Evolutionary conservation across 805 yeast genomes (phyloP).

Genomic region (Sungouiella blattae): DNA sequence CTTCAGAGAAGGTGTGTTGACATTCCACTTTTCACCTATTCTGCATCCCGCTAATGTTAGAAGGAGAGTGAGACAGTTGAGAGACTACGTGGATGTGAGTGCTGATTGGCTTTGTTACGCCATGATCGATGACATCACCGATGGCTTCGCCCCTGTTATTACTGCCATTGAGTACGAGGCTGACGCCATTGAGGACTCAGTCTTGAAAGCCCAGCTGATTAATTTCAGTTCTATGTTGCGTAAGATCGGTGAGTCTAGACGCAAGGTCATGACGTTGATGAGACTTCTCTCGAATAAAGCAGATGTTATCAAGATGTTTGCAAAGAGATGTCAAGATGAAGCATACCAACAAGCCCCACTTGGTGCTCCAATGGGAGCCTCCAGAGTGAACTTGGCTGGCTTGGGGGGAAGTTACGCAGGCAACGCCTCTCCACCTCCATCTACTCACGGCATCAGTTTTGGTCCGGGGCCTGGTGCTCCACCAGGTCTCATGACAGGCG

Average conservation of each 20-base stretch:
- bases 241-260: slow-evolving; percentile 83
- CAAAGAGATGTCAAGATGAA: slow-evolving; percentile 88
- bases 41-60: slow-evolving; percentile 67
- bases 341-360: slow-evolving; percentile 18
- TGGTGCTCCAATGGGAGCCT: slow-evolving; percentile 11
- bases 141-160: slow-evolving; percentile 79
- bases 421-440: slow-evolving; percentile 8
- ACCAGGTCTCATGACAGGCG: slow-evolving; percentile 13
- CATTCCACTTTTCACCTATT: slow-evolving; percentile 59
- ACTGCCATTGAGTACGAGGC: slow-evolving; percentile 77
- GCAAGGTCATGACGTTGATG: slow-evolving; percentile 90
- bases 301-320: slow-evolving; percentile 93
- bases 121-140: slow-evolving; percentile 77
- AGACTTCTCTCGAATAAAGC: slow-evolving; percentile 89
- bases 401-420: not conserved
- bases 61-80: slow-evolving; percentile 74
- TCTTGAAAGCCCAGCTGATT: slow-evolving; percentile 69
- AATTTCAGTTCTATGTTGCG: slow-evolving; percentile 76
- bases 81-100: slow-evolving; percentile 73
- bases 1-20: slow-evolving; percentile 54
- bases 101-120: slow-evolving; percentile 86
- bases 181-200: slow-evolving; percentile 80
- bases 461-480: slow-evolving; percentile 37
- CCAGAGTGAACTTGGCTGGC: slow-evolving; percentile 17
- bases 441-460: slow-evolving; percentile 28